These are phyloP conservation scores for Candida chauliodis DNA, from an alignment of 805 yeast species.

Conservation along the genomic window DNA sequence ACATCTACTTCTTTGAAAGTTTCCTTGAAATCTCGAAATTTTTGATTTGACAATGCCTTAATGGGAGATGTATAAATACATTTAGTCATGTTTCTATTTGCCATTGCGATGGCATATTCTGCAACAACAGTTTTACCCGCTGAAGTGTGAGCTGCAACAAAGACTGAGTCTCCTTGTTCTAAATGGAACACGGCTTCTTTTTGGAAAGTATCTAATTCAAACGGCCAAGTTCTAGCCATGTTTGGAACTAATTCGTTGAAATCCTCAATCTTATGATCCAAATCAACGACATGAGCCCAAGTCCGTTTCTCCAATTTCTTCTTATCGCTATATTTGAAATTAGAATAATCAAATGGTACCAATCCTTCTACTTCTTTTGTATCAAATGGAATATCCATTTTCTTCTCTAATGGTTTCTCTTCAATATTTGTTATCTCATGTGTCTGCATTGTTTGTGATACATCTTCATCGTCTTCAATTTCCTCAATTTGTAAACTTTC, in stretches of 20 bases:
- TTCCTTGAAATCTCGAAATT: constrained; percentile 81
- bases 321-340: constrained; percentile 19
- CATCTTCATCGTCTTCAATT: constrained; percentile 10
- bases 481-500: constrained; percentile 6
- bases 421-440: not conserved
- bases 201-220: constrained; percentile 90
- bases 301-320: constrained; percentile 43
- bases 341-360: constrained; percentile 31
- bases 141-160: constrained; percentile 98
- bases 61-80: constrained; percentile 96
- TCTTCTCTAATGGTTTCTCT: not conserved
- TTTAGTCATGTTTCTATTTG: constrained; percentile 91
- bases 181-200: constrained; percentile 95
- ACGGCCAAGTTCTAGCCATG: constrained; percentile 93
- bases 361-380: constrained; percentile 47
- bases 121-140: constrained; percentile 99
- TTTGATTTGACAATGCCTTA: constrained; percentile 85
- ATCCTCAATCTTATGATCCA: constrained; percentile 77
- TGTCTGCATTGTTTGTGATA: constrained; percentile 1
- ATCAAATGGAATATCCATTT: constrained; percentile 22
- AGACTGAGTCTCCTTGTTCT: constrained; percentile 97
- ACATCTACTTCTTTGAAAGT: constrained; percentile 80
- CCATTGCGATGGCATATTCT: constrained; percentile 97
- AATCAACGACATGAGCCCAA: constrained; percentile 96
- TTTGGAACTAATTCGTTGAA: constrained; percentile 86